Evolutionary conservation across 1,284 basidiomycete species (phyloP).

Genomic region (Ustilago crameri): DNA sequence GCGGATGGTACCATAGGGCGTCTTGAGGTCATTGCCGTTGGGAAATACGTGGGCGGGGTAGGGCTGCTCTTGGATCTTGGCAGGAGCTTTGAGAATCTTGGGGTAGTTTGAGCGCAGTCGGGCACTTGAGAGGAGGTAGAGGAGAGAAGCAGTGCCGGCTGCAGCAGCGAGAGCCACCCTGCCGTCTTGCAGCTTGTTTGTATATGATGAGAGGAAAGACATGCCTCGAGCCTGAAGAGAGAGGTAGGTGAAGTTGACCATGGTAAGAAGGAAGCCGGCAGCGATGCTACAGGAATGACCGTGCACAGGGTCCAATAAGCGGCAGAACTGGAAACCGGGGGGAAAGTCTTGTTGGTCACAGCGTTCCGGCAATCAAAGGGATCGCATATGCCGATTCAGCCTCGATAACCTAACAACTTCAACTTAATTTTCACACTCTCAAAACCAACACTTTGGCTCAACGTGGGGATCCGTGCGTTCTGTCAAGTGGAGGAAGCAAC

Average conservation of each 20-base stretch:
- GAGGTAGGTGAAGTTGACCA: neutral
- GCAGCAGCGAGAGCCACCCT: constrained; percentile 28
- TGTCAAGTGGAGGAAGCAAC: constrained; percentile 10
- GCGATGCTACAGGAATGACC: neutral
- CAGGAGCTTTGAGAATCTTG: constrained; percentile 41
- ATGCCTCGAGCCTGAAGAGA: constrained; percentile 1
- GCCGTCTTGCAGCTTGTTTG: constrained; percentile 21
- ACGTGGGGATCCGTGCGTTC: constrained; percentile 14
- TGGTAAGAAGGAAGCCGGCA: neutral
- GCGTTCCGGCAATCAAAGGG: too few relatives aligned
- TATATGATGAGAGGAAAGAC: constrained; percentile 23
- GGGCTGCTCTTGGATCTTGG: constrained; percentile 31
- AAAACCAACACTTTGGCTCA: neutral
- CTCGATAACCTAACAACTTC: constrained; percentile 4
- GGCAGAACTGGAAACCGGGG: neutral
- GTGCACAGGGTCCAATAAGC: constrained; percentile 11
- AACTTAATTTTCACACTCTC: neutral
- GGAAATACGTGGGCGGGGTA: constrained; percentile 45
- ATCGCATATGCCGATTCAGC: too few relatives aligned
- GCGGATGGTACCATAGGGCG: constrained; percentile 38
- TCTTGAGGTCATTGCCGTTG: constrained; percentile 33
- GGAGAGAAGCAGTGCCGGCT: constrained; percentile 37
- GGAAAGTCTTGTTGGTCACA: neutral
- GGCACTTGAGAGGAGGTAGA: constrained; percentile 26
- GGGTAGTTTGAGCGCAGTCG: constrained; percentile 37